Evolutionary conservation across 148 eudicot species (phyloP), one percentile per base, ranked within the genome.

Genomic region (Rhododendron vialii): DNA sequence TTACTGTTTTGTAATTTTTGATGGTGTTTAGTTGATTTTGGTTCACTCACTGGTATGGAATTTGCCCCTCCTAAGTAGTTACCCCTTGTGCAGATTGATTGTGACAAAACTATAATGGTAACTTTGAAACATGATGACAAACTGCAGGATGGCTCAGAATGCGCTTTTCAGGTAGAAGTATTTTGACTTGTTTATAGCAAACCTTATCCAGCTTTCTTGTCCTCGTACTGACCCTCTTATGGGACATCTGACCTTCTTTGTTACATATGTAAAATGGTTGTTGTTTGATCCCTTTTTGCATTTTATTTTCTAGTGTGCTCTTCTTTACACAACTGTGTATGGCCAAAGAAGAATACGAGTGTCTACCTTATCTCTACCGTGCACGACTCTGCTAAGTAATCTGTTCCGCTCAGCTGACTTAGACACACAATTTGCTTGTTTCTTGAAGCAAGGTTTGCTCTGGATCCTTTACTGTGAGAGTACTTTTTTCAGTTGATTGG

Each of bases 101-200:
- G 98, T 89, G 99, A 97, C 90, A 97, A 97, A 88, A 93, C 98
- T 65, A 92, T 97, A 57, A 94, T 97, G 98, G 98, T 95, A n/a
- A 89, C 96, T n/a, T 81, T 97, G 85, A 95, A 97, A 86, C 99
- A 93, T 84, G 99, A 95, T 89, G 99, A 97, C 84, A 97, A 97
- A 85, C 87, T 97, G 84, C 99, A 93, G 91, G 99, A 97, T 86
- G 96, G 98, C 45, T 82, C 93, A 1, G 99, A 97, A 91, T 95
- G 94, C 88, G 86, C 98, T 85, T 97, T 97, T 89, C 99, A 97
- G 99, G 99, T 95, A 36, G 30, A 57, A 59, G 47, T 78, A 33
- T 47, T 35, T 57, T 22, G 43, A 35, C 20, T 36, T 24, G 1
- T 20, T 51, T 47, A 8, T 47, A 4, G 26, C 30, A 84, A 28